A percentile compares a stretch with the other conserved stretches of the same genome.
Evolutionary conservation across 1,284 basidiomycete species (phyloP).

Genomic region (Ceratobasidium sp.): DNA sequence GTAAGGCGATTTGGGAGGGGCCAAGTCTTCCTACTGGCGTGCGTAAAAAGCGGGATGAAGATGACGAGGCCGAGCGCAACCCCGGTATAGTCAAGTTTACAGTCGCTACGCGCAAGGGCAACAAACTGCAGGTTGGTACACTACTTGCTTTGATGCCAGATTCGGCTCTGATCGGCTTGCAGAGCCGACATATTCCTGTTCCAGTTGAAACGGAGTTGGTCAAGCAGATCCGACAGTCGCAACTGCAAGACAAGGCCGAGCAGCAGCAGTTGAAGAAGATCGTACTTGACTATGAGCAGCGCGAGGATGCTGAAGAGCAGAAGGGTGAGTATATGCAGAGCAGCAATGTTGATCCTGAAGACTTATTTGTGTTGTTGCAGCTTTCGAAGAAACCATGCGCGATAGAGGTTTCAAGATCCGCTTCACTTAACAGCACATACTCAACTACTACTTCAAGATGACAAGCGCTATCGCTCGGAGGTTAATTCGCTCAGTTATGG

Average conservation of each 20-base stretch:
- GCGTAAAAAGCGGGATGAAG: constrained; percentile 63
- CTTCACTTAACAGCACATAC: constrained; percentile 28
- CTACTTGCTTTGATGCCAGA: not conserved
- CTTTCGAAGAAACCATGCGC: constrained; percentile 44
- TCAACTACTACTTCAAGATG: not conserved
- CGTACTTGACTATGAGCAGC: constrained; percentile 87
- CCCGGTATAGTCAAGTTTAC: constrained; percentile 88
- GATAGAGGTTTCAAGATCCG: constrained; percentile 43
- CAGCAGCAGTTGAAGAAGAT: constrained; percentile 94
- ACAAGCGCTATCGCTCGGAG: constrained; percentile 29
- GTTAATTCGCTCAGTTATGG: constrained; percentile 17
- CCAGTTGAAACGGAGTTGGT: constrained; percentile 88
- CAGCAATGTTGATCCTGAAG: not conserved
- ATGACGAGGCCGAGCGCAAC: constrained; percentile 61
- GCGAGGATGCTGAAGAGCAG: constrained; percentile 65
- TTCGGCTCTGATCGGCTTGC: constrained; percentile 15
- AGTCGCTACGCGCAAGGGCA: constrained; percentile 91
- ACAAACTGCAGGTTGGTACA: constrained; percentile 84
- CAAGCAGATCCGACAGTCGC: constrained; percentile 87
- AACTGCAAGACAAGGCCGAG: constrained; percentile 91
- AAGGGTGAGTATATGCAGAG: constrained; percentile 44
- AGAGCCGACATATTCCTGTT: constrained; percentile 87
- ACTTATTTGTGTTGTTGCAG: constrained; percentile 18
- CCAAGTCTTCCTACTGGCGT: constrained; percentile 74
- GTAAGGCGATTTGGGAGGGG: constrained; percentile 87